Percentiles rank a stretch among this genome's conserved stretches.
phyloP scores from a whole-genome alignment of 2,329 filamentous ascomycete species.

The Tolypocladium cylindrosporum region DNA sequence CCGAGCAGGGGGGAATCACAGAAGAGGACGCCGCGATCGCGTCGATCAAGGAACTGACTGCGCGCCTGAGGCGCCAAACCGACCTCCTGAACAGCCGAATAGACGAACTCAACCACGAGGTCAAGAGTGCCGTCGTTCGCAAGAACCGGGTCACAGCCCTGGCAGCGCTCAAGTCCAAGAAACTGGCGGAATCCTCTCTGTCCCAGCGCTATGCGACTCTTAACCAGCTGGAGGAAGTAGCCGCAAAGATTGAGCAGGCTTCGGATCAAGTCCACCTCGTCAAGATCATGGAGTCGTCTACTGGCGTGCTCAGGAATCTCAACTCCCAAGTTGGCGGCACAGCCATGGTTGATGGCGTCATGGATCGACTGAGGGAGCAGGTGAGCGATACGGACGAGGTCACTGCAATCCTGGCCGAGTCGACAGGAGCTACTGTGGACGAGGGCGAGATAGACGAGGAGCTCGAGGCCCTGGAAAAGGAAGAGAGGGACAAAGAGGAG shows the following conservation, averaged over 20 bases:
- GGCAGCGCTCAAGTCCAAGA: constrained; percentile 72
- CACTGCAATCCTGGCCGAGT: constrained; percentile 62
- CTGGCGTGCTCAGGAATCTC: constrained; percentile 59
- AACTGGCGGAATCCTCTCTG: constrained; percentile 66
- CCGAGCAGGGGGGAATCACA: constrained; percentile 47
- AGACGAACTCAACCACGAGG: constrained; percentile 51
- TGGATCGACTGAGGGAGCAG: constrained; percentile 67
- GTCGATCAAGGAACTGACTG: constrained; percentile 69
- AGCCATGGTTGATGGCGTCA: constrained; percentile 64
- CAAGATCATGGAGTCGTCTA: constrained; percentile 69
- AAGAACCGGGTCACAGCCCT: constrained; percentile 70
- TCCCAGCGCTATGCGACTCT: constrained; percentile 63
- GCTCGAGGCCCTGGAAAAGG: constrained; percentile 62
- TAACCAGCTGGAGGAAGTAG: constrained; percentile 72
- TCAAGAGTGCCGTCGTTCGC: constrained; percentile 58
- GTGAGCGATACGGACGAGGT: constrained; percentile 80
- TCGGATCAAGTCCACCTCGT: constrained; percentile 77
- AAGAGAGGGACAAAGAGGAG: constrained; percentile 44
- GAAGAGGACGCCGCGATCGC: constrained; percentile 75
- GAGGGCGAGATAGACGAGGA: constrained; percentile 83
- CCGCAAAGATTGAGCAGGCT: constrained; percentile 76
- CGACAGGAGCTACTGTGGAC: constrained; percentile 47
- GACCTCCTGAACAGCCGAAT: constrained; percentile 56
- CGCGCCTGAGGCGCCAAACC: constrained; percentile 65
- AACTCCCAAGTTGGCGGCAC: constrained; percentile 70